phyloP scores from a whole-genome alignment of 352 stramenopile genomes.

The Pythium sp. region DNA sequence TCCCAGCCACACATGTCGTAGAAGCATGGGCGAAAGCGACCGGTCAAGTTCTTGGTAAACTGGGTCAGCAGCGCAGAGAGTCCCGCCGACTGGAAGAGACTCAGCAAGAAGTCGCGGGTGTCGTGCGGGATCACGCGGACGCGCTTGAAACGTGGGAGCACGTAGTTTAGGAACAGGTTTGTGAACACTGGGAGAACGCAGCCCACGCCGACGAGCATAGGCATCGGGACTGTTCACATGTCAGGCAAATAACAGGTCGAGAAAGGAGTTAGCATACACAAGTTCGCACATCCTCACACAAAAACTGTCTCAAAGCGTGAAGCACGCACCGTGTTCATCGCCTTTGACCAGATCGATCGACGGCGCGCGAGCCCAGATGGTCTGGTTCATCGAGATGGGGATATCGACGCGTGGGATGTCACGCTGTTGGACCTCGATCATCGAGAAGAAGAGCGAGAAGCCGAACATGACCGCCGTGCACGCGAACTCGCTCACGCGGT shows the following conservation, averaged over 20 bases:
- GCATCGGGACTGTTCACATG: constrained; percentile 44
- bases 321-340: constrained; percentile 27
- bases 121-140: constrained; percentile 59
- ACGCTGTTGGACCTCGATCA: constrained; percentile 55
- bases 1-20: constrained; percentile 79
- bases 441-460: constrained; percentile 43
- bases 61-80: constrained; percentile 61
- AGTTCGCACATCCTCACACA: not conserved
- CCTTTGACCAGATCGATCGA: constrained; percentile 48
- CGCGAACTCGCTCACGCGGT: constrained; percentile 59
- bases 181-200: constrained; percentile 34
- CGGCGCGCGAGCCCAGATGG: constrained; percentile 45
- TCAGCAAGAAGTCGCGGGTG: constrained; percentile 72
- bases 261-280: not conserved
- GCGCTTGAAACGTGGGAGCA: constrained; percentile 44
- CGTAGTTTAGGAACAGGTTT: constrained; percentile 59
- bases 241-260: not conserved
- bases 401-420: constrained; percentile 52
- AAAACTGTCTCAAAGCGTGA: not conserved
- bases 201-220: constrained; percentile 35
- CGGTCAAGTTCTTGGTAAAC: constrained; percentile 67
- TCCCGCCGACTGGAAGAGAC: constrained; percentile 44
- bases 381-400: constrained; percentile 35
- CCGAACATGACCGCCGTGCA: constrained; percentile 42
- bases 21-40: constrained; percentile 71